Evolutionary conservation across 176 grass and related monocot genomes (phyloP).

Genomic region (Typha latifolia): DNA sequence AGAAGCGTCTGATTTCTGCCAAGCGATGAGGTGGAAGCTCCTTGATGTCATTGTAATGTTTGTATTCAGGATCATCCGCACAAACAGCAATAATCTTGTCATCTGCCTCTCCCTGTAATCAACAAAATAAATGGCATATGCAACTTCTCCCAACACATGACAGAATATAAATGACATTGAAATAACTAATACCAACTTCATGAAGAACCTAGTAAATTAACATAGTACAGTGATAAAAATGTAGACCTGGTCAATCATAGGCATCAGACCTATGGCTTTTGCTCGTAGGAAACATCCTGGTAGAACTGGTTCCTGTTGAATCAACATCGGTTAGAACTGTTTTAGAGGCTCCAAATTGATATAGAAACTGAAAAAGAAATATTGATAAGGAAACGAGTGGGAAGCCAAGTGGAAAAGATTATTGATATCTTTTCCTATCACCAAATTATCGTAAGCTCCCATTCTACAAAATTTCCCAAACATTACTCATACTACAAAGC

Average conservation of each 20-base stretch:
- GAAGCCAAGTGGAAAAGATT: too few species aligned
- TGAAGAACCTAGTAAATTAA: not conserved
- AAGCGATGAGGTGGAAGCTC: constrained; percentile 92
- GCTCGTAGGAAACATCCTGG: constrained; percentile 90
- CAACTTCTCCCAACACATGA: not conserved
- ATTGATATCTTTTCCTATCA: too few species aligned
- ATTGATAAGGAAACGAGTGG: too few species aligned
- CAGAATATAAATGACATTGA: not conserved
- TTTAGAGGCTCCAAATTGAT: not conserved
- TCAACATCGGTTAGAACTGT: not conserved
- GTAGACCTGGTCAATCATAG: constrained; percentile 94
- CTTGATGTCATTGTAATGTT: constrained; percentile 85
- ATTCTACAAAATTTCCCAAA: too few species aligned
- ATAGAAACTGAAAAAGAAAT: not conserved
- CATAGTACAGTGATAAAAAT: constrained; percentile 10
- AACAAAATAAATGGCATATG: constrained; percentile 16
- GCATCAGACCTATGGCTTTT: constrained; percentile 91
- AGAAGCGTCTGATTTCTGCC: constrained; percentile 94
- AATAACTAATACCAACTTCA: not conserved
- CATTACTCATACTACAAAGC: too few species aligned
- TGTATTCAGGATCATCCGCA: constrained; percentile 97
- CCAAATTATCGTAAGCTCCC: too few species aligned
- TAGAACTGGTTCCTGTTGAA: constrained; percentile 73
- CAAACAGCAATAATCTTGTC: constrained; percentile 99
- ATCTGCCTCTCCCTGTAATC: constrained; percentile 72